Conservation (phyloP, 164 flowering plant genomes). For the Litsea cubeba region DNA sequence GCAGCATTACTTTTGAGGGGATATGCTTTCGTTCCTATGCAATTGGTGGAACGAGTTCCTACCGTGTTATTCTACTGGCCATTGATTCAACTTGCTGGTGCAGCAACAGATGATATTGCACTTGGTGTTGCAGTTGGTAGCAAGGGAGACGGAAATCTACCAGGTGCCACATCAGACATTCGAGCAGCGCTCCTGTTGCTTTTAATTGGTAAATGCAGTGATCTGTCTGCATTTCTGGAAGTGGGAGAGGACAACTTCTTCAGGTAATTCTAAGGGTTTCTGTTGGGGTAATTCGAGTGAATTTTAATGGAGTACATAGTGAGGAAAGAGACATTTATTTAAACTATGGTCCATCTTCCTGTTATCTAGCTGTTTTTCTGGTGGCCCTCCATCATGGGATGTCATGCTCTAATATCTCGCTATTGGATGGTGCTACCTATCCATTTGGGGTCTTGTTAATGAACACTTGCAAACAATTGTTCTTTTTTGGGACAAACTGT, state of each 20-base stretch:
- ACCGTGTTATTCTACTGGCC: constrained; percentile 94
- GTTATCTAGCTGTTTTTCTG: not conserved
- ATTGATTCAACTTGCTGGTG: constrained; percentile 96
- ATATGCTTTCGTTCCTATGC: constrained; percentile 88
- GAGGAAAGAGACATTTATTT: too few relatives aligned
- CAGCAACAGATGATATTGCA: constrained; percentile 90
- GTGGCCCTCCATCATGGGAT: not conserved
- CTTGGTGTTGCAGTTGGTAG: constrained; percentile 98
- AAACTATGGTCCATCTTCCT: not conserved
- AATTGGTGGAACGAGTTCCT: constrained; percentile 84
- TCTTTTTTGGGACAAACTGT: not conserved
- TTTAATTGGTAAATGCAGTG: constrained; percentile 91
- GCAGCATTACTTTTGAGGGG: constrained; percentile 88
- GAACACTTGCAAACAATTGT: not conserved
- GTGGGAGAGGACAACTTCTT: constrained; percentile 93
- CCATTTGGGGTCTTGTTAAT: not conserved
- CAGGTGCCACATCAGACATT: constrained; percentile 95
- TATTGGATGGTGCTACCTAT: not conserved
- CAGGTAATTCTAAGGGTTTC: constrained; percentile 39
- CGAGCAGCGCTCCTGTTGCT: constrained; percentile 90
- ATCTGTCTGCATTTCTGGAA: constrained; percentile 73
- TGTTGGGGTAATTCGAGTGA: too few relatives aligned
- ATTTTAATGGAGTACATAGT: too few relatives aligned
- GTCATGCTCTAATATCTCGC: too few relatives aligned
- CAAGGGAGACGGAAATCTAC: constrained; percentile 92